Percentiles rank a stretch among this genome's conserved stretches.
These are phyloP conservation scores for Albatrellus ellisii DNA, from an alignment of 768 basidiomycete species.

Conservation along the genomic window DNA sequence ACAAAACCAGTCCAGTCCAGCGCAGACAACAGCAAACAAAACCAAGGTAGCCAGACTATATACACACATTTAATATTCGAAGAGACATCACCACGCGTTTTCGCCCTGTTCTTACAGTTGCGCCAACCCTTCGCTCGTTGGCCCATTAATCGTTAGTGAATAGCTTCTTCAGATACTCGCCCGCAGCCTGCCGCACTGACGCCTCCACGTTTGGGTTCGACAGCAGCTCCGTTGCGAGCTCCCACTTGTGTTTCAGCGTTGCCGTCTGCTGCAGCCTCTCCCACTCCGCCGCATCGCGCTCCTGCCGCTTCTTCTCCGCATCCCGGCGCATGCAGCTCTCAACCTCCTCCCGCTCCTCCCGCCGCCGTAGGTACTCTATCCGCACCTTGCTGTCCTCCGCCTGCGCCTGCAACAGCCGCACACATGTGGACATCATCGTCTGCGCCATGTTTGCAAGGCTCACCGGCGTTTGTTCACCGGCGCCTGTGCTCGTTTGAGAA, in stretches of 20 bases:
- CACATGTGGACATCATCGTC: conserved; percentile 38
- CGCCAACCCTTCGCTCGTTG: background rate
- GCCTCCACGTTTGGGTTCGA: conserved; percentile 43
- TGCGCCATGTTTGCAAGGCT: conserved; percentile 40
- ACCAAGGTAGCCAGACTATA: too few relatives aligned
- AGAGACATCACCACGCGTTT: too few relatives aligned
- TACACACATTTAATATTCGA: too few relatives aligned
- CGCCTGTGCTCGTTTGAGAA: background rate
- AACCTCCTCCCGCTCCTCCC: conserved; percentile 58
- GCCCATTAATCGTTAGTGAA: conserved; percentile 30
- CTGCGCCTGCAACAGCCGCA: conserved; percentile 53
- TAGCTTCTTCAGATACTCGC: conserved; percentile 60
- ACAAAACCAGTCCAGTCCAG: too few relatives aligned
- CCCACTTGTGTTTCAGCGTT: conserved; percentile 45
- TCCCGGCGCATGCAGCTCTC: conserved; percentile 39
- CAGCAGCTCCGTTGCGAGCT: conserved; percentile 56
- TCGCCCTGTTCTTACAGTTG: too few relatives aligned
- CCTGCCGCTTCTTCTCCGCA: conserved; percentile 36
- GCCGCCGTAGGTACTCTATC: conserved; percentile 50
- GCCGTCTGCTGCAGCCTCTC: conserved; percentile 38
- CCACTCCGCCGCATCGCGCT: conserved; percentile 43
- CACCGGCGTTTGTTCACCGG: conserved; percentile 28
- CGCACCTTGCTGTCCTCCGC: conserved; percentile 58
- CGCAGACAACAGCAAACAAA: too few relatives aligned
- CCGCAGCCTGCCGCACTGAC: conserved; percentile 50